These are phyloP conservation scores for Fusarium mundagurra DNA, from an alignment of 2,329 filamentous ascomycete genomes.

Conservation along the genomic window DNA sequence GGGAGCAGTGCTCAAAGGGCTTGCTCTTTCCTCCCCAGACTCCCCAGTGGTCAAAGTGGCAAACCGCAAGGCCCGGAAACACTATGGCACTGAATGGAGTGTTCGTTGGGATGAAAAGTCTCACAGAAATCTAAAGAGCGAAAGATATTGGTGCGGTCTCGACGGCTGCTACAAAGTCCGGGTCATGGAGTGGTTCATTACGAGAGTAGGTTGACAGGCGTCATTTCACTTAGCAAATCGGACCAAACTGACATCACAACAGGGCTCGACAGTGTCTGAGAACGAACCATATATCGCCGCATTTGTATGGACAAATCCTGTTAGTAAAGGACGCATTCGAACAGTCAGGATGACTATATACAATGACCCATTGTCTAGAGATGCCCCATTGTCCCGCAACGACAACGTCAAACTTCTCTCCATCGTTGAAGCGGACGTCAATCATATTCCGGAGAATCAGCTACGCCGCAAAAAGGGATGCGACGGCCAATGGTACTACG, in stretches of 20 bases:
- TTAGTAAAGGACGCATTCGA: constrained; percentile 46
- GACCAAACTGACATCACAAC: background rate
- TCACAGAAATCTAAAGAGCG: constrained; percentile 46
- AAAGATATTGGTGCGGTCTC: constrained; percentile 50
- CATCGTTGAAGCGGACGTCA: constrained; percentile 53
- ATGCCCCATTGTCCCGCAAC: constrained; percentile 50
- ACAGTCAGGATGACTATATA: constrained; percentile 51
- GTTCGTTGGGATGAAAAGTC: constrained; percentile 44
- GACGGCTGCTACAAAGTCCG: constrained; percentile 51
- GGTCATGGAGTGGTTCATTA: constrained; percentile 57
- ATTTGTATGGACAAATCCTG: constrained; percentile 47
- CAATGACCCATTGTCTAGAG: constrained; percentile 44
- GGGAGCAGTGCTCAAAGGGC: constrained; percentile 61
- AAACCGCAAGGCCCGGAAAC: constrained; percentile 55
- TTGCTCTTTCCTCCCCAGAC: constrained; percentile 50
- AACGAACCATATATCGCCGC: constrained; percentile 50
- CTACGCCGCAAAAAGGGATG: constrained; percentile 47
- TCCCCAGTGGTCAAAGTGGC: constrained; percentile 51
- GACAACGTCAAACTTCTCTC: constrained; percentile 50
- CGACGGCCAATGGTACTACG: constrained; percentile 54
- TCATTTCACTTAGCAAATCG: background rate
- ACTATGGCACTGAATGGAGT: constrained; percentile 53
- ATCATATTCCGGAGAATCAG: constrained; percentile 51
- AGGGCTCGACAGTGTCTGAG: constrained; percentile 53
- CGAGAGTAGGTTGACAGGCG: constrained; percentile 41